Evolutionary conservation across 2,329 filamentous ascomycete species (phyloP), one percentile per base, ranked within the genome.

Genomic region (Blastomyces silverae): DNA sequence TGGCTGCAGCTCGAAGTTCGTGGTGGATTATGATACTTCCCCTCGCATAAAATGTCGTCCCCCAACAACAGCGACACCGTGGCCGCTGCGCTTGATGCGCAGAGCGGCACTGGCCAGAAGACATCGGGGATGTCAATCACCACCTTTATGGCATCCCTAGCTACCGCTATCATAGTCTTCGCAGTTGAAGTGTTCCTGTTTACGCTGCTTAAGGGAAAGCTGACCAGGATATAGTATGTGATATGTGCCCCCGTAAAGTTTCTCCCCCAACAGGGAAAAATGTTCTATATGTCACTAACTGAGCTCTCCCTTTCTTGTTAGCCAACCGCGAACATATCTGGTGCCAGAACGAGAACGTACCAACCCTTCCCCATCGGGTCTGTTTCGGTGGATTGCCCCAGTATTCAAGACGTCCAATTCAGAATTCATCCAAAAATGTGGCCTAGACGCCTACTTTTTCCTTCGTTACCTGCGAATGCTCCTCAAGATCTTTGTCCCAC

Each of bases 361-460:
- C 10, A 83, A 88, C n/a, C 80, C 89, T 0, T 90, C 91, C 1
- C 89, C 89, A 0, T 78, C 70, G 73, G 84, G 76, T 74, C 80
- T 83, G 34, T 79, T 81, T 65, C 76, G 74, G 70, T 86, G 84
- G 84, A 76, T 84, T 60, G 72, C 74, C 17, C 82, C 83, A 3
- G 81, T 80, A 68, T 96, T 82, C 82, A 90, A 79, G 76, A 87
- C 79, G 79, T 90, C 79, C 76, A 86, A 81, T 84, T 90, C 90
- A 15, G 91, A 96, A 70, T 86, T 99, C 70, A 96, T 99, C 71
- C 89, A 93, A 63, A 96, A 97, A 77, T 97, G 93, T 70, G 94
- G 94, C 22, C 84, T 99, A 11, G 94, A 99, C 74, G 92, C 93
- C 72, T 99, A 96, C 79, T 96, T 97, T 80, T 99, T 99, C 76